Conservation (phyloP, 495 filamentous ascomycete genomes). For the Cercophora sp. region DNA sequence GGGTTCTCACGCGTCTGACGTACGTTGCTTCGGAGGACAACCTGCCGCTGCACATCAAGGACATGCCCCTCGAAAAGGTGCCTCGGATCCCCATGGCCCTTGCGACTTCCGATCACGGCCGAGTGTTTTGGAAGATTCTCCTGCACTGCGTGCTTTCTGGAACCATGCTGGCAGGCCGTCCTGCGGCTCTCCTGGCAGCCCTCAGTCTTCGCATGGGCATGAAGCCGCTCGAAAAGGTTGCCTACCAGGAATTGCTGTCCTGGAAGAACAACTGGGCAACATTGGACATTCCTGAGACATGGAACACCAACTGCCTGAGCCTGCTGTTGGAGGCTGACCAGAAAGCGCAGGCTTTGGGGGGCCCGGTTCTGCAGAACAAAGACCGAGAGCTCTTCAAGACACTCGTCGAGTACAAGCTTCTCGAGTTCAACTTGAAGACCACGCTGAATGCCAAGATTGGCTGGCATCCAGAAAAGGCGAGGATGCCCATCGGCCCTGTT, state of each 20-base stretch:
- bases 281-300: slow-evolving; percentile 42
- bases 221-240: slow-evolving; percentile 31
- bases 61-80: slow-evolving; percentile 19
- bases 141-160: slow-evolving; percentile 42
- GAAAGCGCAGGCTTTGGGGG: slow-evolving; percentile 7
- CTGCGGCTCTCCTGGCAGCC: slow-evolving; percentile 42
- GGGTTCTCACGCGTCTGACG: slow-evolving; percentile 40
- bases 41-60: slow-evolving; percentile 38
- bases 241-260: slow-evolving; percentile 34
- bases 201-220: slow-evolving; percentile 42
- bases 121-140: slow-evolving; percentile 41
- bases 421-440: slow-evolving; percentile 42
- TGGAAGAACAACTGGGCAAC: slow-evolving; percentile 39
- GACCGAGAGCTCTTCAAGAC: slow-evolving; percentile 37
- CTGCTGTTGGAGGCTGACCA: slow-evolving; percentile 42
- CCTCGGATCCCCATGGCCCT: slow-evolving; percentile 38
- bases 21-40: slow-evolving; percentile 35
- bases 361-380: slow-evolving; percentile 19
- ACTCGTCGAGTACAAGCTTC: slow-evolving; percentile 45
- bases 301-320: slow-evolving; percentile 39
- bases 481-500: slow-evolving; percentile 32
- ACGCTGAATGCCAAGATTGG: slow-evolving; percentile 30
- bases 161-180: slow-evolving; percentile 37
- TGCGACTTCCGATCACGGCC: slow-evolving; percentile 22
- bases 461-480: slow-evolving; percentile 41